These are phyloP conservation scores for Mycena citricolor DNA, from an alignment of 1,284 basidiomycete species.

Conservation along the genomic window DNA sequence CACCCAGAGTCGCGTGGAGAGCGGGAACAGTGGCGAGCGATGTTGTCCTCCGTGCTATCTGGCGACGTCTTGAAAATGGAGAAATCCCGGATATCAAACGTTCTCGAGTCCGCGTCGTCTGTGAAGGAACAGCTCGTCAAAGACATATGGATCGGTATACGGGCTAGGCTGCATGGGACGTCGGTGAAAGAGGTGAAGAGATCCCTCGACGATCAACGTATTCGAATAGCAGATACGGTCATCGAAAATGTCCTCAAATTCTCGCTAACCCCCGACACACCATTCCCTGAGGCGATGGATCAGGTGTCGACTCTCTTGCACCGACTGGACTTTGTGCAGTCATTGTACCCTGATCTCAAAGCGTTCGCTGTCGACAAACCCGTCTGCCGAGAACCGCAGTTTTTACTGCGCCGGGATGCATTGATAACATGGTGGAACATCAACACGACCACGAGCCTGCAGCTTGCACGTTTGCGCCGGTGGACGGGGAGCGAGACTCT, in stretches of 20 bases:
- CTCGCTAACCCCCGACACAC: slow-evolving; percentile 47
- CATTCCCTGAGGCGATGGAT: slow-evolving; percentile 53
- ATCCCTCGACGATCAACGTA: slow-evolving; percentile 79
- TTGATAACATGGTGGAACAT: slow-evolving; percentile 89
- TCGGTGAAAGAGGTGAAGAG: slow-evolving; percentile 83
- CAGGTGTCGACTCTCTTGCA: slow-evolving; percentile 76
- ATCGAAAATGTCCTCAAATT: slow-evolving; percentile 85
- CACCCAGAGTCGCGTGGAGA: slow-evolving; percentile 75
- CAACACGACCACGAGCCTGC: slow-evolving; percentile 73
- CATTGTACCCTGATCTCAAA: slow-evolving; percentile 84
- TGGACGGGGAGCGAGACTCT: slow-evolving; percentile 94
- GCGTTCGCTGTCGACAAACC: slow-evolving; percentile 82
- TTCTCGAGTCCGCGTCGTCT: slow-evolving; percentile 65
- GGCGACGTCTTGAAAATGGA: slow-evolving; percentile 94
- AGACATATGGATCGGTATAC: slow-evolving; percentile 88
- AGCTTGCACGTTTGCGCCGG: slow-evolving; percentile 76
- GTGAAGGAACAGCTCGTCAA: slow-evolving; percentile 66
- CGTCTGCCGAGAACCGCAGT: slow-evolving; percentile 60
- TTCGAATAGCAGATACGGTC: slow-evolving; percentile 78
- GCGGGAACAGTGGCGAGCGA: slow-evolving; percentile 91
- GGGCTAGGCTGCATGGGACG: slow-evolving; percentile 81
- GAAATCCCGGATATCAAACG: slow-evolving; percentile 83
- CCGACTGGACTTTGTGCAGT: slow-evolving; percentile 81
- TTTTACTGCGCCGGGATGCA: slow-evolving; percentile 80
- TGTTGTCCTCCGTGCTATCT: slow-evolving; percentile 88